Evolutionary conservation across 371 early-diverging fungal species (phyloP), one percentile per base, ranked within the genome.

Genomic region (Amoeboaphelidium occidentale): DNA sequence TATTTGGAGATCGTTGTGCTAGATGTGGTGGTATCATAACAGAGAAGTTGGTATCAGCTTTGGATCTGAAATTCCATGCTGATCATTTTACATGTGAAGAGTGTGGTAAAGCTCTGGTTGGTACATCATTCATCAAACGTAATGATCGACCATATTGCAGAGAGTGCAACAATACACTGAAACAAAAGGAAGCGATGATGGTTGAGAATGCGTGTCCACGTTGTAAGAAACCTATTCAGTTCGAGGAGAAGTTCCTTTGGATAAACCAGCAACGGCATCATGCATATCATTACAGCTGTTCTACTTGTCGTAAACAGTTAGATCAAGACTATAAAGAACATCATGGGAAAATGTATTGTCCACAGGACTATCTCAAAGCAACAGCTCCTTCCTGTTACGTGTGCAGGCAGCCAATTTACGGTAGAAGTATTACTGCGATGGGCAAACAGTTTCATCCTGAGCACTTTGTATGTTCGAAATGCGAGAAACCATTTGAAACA

Each of bases 381-480:
- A 48, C 51, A 0, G 53, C 54, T 23, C 53, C 54, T 14, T 45
- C 48, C 2, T 70, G 70, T 48, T 45, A 48, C 14, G 63, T 56
- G 1, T 70, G 70, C 50, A 45, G 55, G n/a, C 41, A 53, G 27
- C 59, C 61, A n/a, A 67, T 68, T 20, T 44, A 47, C 2, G 69
- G 69, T 3, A 43, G 56, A 23, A 51, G 45, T 47, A 51, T 64
- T 20, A 57, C 56, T 2, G 64, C 63, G 0, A 28, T 68, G 25
- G 67, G 70, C 17, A 61, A 55, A 32, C 20, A 50, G 6, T 70
- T 58, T 51, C 70, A 69, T 41, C 60, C 63, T 4, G 67, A 66
- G 57, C 68, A 68, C 49, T 65, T 69, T 50, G 60, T 63, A 12
- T 69, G 70, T 55, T 47, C 50, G 2, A 60, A 62, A 50, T 69